phyloP scores from a whole-genome alignment of 495 filamentous ascomycete genomes.

The Aspergillus carlsbadensis region DNA sequence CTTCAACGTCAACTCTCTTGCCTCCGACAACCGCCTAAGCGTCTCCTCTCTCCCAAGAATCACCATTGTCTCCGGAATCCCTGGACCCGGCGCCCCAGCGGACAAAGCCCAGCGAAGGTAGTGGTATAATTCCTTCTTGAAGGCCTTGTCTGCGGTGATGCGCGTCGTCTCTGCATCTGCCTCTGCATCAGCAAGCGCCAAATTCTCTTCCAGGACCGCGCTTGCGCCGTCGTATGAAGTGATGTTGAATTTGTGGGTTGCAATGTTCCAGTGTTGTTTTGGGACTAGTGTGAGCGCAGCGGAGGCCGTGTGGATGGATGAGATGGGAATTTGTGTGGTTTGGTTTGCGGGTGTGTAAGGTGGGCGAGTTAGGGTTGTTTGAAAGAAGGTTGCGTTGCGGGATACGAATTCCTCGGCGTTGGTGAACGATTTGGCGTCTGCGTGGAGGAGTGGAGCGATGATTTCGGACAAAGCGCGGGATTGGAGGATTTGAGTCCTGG shows the following conservation, averaged over 20 bases:
- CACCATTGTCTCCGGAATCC: conserved; percentile 56
- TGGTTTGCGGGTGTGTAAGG: conserved; percentile 26
- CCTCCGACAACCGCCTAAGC: conserved; percentile 53
- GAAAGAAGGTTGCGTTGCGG: conserved; percentile 66
- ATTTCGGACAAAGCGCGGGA: conserved; percentile 30
- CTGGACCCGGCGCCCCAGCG: conserved; percentile 57
- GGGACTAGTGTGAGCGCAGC: conserved; percentile 42
- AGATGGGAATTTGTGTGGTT: conserved; percentile 27
- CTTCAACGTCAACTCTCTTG: conserved; percentile 32
- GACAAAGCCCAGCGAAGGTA: conserved; percentile 69
- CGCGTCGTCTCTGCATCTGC: conserved; percentile 13
- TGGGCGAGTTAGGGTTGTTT: conserved; percentile 34
- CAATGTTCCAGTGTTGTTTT: conserved; percentile 33
- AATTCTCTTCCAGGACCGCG: conserved; percentile 11
- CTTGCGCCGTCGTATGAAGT: conserved; percentile 35
- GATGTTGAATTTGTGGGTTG: conserved; percentile 40
- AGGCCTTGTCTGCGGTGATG: conserved; percentile 29
- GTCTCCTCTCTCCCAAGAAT: conserved; percentile 63
- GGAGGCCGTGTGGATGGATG: conserved; percentile 38
- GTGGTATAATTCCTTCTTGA: conserved; percentile 48
- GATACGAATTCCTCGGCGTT: conserved; percentile 55
- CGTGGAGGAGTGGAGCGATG: conserved; percentile 53
- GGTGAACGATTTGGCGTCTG: conserved; percentile 63
- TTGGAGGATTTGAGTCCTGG: conserved; percentile 33
- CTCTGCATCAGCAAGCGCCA: neutral